phyloP scores from a whole-genome alignment of 1,284 basidiomycete species.

The Veloporphyrellus conicus region DNA sequence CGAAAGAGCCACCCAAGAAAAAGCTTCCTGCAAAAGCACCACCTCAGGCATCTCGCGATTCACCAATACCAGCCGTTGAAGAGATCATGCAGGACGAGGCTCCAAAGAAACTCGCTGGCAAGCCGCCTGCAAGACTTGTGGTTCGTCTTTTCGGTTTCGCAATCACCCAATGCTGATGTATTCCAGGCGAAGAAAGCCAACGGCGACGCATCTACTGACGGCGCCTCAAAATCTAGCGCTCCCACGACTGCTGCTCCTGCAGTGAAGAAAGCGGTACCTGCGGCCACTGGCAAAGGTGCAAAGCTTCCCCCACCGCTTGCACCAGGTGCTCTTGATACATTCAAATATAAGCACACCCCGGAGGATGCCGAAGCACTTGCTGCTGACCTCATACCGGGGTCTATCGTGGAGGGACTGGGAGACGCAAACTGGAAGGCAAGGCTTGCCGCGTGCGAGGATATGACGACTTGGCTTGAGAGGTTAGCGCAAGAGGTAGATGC shows the following conservation, averaged over 20 bases:
- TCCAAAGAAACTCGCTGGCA: conserved; percentile 46
- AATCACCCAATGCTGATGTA: conserved; percentile 10
- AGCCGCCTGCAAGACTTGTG: conserved; percentile 48
- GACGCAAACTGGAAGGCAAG: conserved; percentile 94
- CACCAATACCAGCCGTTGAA: conserved; percentile 13
- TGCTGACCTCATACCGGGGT: conserved; percentile 68
- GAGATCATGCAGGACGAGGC: conserved; percentile 32
- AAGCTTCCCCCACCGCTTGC: conserved; percentile 48
- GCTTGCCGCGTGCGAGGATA: conserved; percentile 81
- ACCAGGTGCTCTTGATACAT: conserved; percentile 66
- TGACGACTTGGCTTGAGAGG: conserved; percentile 79
- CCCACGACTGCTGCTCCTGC: conserved; percentile 38
- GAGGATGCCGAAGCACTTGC: conserved; percentile 91
- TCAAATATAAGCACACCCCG: conserved; percentile 87
- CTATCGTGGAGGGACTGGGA: conserved; percentile 69
- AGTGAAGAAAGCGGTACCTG: conserved; percentile 44
- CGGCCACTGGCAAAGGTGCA: conserved; percentile 43
- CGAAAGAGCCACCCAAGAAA: conserved; percentile 46
- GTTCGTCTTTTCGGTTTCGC: conserved; percentile 31
- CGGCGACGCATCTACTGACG: conserved; percentile 25
- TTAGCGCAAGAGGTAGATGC: conserved; percentile 71
- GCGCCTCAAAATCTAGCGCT: conserved; percentile 24
- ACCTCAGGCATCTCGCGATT: conserved; percentile 27
- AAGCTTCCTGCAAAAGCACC: conserved; percentile 33
- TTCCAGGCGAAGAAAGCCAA: conserved; percentile 49